Percentiles rank a stretch among this genome's conserved stretches.
Conservation (phyloP, 2,329 filamentous ascomycete genomes). For the Curvularia verruculosa region DNA sequence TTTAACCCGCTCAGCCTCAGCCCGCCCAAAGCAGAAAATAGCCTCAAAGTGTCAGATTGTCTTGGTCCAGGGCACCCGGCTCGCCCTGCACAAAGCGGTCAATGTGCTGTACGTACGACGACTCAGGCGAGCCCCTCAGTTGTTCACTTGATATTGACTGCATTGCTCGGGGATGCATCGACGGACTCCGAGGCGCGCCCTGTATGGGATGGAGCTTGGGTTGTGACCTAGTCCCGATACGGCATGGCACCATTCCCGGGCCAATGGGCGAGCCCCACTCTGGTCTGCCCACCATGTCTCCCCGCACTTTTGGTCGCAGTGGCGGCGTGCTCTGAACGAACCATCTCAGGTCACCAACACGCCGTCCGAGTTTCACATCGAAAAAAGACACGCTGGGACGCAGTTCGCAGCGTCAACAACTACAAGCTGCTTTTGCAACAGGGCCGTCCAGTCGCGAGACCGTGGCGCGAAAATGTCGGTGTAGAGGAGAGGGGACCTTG, state of each 20-base stretch:
- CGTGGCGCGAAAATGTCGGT: constrained; percentile 27
- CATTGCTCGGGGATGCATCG: constrained; percentile 20
- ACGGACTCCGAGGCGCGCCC: constrained; percentile 17
- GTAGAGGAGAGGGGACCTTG: constrained; percentile 8
- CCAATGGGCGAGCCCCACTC: constrained; percentile 20
- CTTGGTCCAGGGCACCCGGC: constrained; percentile 12
- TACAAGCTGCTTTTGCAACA: neutral
- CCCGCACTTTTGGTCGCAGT: constrained; percentile 19
- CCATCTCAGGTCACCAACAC: constrained; percentile 1
- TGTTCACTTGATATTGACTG: constrained; percentile 11
- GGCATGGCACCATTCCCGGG: constrained; percentile 10
- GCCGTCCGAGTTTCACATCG: neutral
- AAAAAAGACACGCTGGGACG: neutral
- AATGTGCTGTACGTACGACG: constrained; percentile 10
- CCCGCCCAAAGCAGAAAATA: too few relatives aligned
- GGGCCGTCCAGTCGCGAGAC: neutral
- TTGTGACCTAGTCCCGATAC: constrained; percentile 3
- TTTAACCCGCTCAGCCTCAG: constrained; percentile 15
- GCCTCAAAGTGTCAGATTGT: constrained; percentile 1
- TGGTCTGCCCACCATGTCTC: constrained; percentile 8
- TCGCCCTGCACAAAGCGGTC: constrained; percentile 15
- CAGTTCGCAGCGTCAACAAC: neutral
- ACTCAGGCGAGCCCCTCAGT: constrained; percentile 8
- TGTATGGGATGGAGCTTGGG: constrained; percentile 15
- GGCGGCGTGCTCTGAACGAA: constrained; percentile 7